phyloP scores from a whole-genome alignment of 805 yeast genomes.

The Myxozyma monticola region DNA sequence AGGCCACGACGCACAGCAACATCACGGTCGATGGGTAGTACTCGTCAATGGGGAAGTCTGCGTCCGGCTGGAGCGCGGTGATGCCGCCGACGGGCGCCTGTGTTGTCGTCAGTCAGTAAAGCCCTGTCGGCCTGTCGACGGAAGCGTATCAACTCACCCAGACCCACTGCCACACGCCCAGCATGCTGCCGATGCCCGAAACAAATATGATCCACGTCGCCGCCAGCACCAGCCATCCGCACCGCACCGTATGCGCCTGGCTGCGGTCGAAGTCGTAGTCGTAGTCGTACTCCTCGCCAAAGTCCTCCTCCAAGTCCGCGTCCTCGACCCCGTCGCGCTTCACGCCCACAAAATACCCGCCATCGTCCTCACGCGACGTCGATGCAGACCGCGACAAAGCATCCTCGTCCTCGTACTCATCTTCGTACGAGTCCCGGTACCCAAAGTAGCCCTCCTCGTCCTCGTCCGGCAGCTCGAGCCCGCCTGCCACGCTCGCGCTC shows the following conservation, averaged over 20 bases:
- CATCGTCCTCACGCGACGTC: no score
- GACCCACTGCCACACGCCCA: conserved; percentile 32
- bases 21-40: conserved; percentile 43
- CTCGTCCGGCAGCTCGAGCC: background rate
- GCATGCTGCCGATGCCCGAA: conserved; percentile 28
- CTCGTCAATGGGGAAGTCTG: conserved; percentile 40
- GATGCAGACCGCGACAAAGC: background rate
- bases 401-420: conserved; percentile 1
- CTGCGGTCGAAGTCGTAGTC: background rate
- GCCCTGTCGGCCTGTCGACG: no score
- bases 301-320: conserved; percentile 5
- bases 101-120: background rate
- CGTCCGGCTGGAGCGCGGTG: conserved; percentile 10
- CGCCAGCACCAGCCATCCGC: conserved; percentile 30
- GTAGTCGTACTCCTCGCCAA: conserved; percentile 13
- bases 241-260: conserved; percentile 20
- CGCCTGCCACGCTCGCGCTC: background rate
- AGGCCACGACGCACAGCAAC: conserved; percentile 42
- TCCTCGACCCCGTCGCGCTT: conserved; percentile 1
- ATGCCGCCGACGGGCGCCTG: background rate
- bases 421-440: background rate
- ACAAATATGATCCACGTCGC: conserved; percentile 25
- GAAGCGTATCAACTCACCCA: conserved; percentile 16
- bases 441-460: conserved; percentile 4
- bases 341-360: background rate